Conservation (phyloP, 345 rosid species). For the Melaleuca quinquenervia region DNA sequence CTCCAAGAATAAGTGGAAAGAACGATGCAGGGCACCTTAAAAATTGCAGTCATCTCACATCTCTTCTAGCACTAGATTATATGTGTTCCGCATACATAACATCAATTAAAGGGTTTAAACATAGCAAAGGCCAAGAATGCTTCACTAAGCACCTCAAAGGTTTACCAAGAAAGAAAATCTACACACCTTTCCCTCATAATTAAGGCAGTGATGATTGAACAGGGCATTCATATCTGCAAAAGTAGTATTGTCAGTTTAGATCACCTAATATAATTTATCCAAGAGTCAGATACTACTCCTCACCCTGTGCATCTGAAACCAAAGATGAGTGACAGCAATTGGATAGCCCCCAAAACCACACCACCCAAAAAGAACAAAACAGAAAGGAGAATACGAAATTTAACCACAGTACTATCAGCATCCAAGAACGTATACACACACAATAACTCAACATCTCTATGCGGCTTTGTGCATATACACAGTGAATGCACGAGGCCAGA, state of each 20-base stretch:
- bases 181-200: conserved; percentile 76
- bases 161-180: not conserved
- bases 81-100: not conserved
- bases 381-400: not conserved
- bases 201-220: conserved; percentile 55
- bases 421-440: not conserved
- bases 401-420: not conserved
- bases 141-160: not conserved
- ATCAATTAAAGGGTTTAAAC: not conserved
- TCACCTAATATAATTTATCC: not conserved
- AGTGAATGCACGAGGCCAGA: not conserved
- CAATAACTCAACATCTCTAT: not conserved
- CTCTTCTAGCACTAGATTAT: not conserved
- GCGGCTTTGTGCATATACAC: not conserved
- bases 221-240: conserved; percentile 71
- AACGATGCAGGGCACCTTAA: not conserved
- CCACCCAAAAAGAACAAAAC: not conserved
- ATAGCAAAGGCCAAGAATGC: not conserved
- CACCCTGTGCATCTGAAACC: not conserved
- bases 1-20: not conserved
- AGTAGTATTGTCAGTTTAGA: not conserved
- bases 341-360: not conserved
- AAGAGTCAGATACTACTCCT: not conserved
- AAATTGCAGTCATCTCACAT: not conserved
- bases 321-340: not conserved